Evolutionary conservation across 257 asterid species (phyloP).

Genomic region (Mentha longifolia): DNA sequence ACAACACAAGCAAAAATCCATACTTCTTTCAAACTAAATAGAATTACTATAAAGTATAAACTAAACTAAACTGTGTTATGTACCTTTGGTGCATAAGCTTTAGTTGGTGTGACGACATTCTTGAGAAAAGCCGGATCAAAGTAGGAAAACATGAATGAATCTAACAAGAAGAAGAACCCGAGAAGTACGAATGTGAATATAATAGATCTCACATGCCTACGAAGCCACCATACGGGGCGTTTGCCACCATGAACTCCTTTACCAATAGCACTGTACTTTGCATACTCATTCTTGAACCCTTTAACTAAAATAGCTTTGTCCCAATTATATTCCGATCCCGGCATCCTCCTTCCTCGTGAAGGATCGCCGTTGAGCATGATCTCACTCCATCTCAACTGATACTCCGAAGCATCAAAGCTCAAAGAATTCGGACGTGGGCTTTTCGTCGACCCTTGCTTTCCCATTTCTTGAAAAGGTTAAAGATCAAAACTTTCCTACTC

Average conservation of each 20-base stretch:
- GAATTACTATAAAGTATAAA: background rate
- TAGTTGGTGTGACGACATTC: slow-evolving; percentile 38
- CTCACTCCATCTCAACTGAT: slow-evolving; percentile 45
- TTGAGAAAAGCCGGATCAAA: slow-evolving; percentile 50
- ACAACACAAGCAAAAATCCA: slow-evolving; percentile 14
- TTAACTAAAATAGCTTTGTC: slow-evolving; percentile 45
- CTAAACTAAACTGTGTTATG: background rate
- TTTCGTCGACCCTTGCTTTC: slow-evolving; percentile 51
- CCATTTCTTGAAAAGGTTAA: slow-evolving; percentile 39
- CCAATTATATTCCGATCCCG: slow-evolving; percentile 50
- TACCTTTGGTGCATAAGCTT: slow-evolving; percentile 49
- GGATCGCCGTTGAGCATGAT: slow-evolving; percentile 46
- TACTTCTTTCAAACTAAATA: background rate
- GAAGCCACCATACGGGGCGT: slow-evolving; percentile 55
- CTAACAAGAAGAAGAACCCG: slow-evolving; percentile 59
- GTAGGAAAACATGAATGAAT: slow-evolving; percentile 62
- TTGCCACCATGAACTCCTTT: slow-evolving; percentile 58
- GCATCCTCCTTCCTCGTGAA: slow-evolving; percentile 56
- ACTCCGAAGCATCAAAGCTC: slow-evolving; percentile 42
- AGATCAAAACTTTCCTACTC: background rate
- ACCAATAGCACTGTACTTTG: slow-evolving; percentile 42
- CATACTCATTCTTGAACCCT: slow-evolving; percentile 52
- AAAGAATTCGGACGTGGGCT: slow-evolving; percentile 43
- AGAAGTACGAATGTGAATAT: slow-evolving; percentile 54
- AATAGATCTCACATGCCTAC: slow-evolving; percentile 56